phyloP scores from a whole-genome alignment of 306 rosid species.

The Betula pendula region DNA sequence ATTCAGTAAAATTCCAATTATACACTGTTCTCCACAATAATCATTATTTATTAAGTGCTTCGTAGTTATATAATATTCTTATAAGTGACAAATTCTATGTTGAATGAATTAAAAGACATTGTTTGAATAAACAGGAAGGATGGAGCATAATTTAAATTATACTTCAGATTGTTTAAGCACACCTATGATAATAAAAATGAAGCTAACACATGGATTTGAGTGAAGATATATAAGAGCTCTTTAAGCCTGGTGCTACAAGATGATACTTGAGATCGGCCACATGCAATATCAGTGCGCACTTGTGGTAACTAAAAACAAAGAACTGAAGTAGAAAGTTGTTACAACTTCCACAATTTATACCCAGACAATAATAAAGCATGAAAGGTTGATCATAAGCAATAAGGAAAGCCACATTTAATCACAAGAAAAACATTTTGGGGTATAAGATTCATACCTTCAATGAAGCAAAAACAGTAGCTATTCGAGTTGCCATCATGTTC shows the following conservation, averaged over 20 bases:
- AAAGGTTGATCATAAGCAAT: not conserved
- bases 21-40: not conserved
- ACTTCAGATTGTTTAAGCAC: not conserved
- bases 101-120: constrained; percentile 1
- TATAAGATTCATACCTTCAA: constrained; percentile 50
- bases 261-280: not conserved
- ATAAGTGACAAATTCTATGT: not conserved
- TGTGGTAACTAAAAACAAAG: not conserved
- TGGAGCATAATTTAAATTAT: not conserved
- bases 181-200: not conserved
- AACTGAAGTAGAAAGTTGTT: not conserved
- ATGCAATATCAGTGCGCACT: not conserved
- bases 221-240: not conserved
- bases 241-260: not conserved
- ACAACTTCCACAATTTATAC: not conserved
- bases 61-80: not conserved
- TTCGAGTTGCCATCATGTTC: constrained; percentile 75
- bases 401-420: not conserved
- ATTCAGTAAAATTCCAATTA: not conserved
- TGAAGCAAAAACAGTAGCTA: constrained; percentile 94
- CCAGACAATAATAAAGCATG: not conserved
- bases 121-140: not conserved
- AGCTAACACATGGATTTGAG: not conserved
- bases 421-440: not conserved
- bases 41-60: not conserved